A percentile compares a stretch with the other conserved stretches of the same genome.
These are phyloP conservation scores for Colletotrichum tropicicola DNA, from an alignment of 2,329 filamentous ascomycete species.

Conservation along the genomic window DNA sequence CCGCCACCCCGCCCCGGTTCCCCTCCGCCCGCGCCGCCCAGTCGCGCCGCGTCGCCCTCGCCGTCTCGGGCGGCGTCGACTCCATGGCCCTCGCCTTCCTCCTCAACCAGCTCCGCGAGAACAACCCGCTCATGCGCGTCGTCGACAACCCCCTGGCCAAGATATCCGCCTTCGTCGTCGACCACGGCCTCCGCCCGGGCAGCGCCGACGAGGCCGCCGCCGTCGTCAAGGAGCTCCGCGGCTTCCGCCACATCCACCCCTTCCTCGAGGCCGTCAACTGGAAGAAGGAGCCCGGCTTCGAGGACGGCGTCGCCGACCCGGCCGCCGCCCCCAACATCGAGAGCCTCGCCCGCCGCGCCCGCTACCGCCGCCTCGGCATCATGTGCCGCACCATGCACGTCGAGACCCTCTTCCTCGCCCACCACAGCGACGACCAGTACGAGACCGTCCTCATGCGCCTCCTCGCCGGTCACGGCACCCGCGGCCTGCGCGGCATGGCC, in stretches of 20 bases:
- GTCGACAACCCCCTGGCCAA: conserved; percentile 53
- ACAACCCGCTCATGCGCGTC: conserved; percentile 46
- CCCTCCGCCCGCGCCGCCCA: conserved; percentile 45
- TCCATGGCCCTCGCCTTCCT: conserved; percentile 95
- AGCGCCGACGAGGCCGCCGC: conserved; percentile 61
- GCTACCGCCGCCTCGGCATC: conserved; percentile 76
- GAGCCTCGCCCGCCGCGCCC: conserved; percentile 74
- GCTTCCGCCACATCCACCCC: conserved; percentile 40
- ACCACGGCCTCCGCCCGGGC: conserved; percentile 64
- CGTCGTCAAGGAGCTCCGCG: conserved; percentile 52
- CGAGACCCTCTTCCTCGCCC: conserved; percentile 76
- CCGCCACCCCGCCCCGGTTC: conserved; percentile 60
- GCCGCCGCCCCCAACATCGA: conserved; percentile 72
- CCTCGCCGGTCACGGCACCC: conserved; percentile 69
- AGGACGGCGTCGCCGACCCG: conserved; percentile 37
- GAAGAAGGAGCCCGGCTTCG: conserved; percentile 44
- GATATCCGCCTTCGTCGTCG: conserved; percentile 60
- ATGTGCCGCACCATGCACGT: conserved; percentile 63
- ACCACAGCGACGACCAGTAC: conserved; percentile 90
- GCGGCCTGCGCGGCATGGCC: conserved; percentile 78
- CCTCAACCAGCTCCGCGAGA: conserved; percentile 59
- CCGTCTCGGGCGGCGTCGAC: conserved; percentile 92
- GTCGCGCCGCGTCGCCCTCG: conserved; percentile 66
- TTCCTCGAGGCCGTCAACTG: conserved; percentile 55
- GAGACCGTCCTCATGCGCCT: conserved; percentile 90